Percentiles rank a stretch among this genome's conserved stretches.
Evolutionary conservation across 352 stramenopile genomes (phyloP).

Genomic region (Phytophthora cryptogea): DNA sequence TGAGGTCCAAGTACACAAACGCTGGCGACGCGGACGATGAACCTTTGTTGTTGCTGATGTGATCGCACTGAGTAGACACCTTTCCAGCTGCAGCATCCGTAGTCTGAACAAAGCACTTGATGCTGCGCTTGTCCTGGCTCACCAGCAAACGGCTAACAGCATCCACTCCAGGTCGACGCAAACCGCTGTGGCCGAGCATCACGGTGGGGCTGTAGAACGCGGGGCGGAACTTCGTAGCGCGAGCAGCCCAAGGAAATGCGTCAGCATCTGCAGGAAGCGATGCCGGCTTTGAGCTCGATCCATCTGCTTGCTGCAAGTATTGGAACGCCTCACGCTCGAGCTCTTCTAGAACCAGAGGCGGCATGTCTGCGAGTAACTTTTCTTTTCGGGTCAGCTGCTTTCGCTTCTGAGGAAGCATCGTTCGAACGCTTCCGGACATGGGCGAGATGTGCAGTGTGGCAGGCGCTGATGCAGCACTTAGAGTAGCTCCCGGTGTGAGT

Average conservation of each 20-base stretch:
- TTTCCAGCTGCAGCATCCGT: constrained; percentile 4
- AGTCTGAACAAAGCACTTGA: constrained; percentile 62
- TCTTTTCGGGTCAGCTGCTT: constrained; percentile 46
- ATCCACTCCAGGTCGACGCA: constrained; percentile 42
- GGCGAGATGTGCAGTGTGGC: constrained; percentile 37
- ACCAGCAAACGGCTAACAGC: constrained; percentile 53
- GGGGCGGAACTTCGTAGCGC: constrained; percentile 33
- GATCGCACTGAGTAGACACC: constrained; percentile 14
- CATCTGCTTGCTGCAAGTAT: constrained; percentile 30
- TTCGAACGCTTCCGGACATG: constrained; percentile 22
- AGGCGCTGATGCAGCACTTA: constrained; percentile 17
- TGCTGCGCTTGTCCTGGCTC: constrained; percentile 66
- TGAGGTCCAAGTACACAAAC: constrained; percentile 52
- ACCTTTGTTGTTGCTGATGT: constrained; percentile 7
- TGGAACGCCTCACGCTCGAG: constrained; percentile 37
- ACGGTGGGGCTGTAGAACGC: constrained; percentile 55
- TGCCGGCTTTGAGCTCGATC: constrained; percentile 3
- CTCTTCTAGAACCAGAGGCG: constrained; percentile 35
- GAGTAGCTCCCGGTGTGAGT: constrained; percentile 6
- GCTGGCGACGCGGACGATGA: constrained; percentile 20
- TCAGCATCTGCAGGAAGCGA: constrained; percentile 26
- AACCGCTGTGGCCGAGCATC: constrained; percentile 49
- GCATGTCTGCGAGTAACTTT: constrained; percentile 41
- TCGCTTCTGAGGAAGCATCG: constrained; percentile 27
- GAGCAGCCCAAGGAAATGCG: constrained; percentile 37